Conservation (phyloP, 805 yeast genomes). For the Ogataea angusta region DNA sequence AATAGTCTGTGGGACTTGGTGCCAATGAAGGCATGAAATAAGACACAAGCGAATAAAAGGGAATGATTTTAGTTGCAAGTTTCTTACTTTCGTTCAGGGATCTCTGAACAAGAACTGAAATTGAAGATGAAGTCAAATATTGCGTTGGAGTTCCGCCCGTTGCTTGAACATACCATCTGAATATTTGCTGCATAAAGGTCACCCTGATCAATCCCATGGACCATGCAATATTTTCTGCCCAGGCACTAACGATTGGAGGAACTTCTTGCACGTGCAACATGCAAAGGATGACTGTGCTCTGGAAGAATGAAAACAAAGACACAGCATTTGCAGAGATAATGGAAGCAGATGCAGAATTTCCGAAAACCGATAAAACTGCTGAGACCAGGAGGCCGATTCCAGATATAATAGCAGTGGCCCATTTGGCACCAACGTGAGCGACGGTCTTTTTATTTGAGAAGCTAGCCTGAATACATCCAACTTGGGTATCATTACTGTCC, state of each 20-base stretch:
- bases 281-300: conserved; percentile 75
- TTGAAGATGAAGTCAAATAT: conserved; percentile 56
- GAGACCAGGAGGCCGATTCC: conserved; percentile 83
- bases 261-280: conserved; percentile 83
- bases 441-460: conserved; percentile 80
- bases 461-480: conserved; percentile 75
- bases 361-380: conserved; percentile 79
- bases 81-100: conserved; percentile 34
- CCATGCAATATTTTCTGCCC: conserved; percentile 94
- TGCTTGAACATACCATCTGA: conserved; percentile 80
- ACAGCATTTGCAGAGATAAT: conserved; percentile 85
- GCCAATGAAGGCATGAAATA: conserved; percentile 20
- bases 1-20: conserved; percentile 1
- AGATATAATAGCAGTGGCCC: conserved; percentile 91
- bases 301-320: conserved; percentile 82
- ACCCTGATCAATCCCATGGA: conserved; percentile 86
- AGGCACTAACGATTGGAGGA: conserved; percentile 89
- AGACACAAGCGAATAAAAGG: conserved; percentile 17
- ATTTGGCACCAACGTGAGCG: conserved; percentile 74
- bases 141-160: conserved; percentile 86
- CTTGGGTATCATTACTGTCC: conserved; percentile 34
- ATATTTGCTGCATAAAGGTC: conserved; percentile 77
- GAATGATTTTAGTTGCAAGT: conserved; percentile 13
- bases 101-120: conserved; percentile 74
- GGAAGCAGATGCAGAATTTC: conserved; percentile 85